Base-by-base conservation (phyloP, 2,329 filamentous ascomycete genomes). In the Balansia obtecta region DNA sequence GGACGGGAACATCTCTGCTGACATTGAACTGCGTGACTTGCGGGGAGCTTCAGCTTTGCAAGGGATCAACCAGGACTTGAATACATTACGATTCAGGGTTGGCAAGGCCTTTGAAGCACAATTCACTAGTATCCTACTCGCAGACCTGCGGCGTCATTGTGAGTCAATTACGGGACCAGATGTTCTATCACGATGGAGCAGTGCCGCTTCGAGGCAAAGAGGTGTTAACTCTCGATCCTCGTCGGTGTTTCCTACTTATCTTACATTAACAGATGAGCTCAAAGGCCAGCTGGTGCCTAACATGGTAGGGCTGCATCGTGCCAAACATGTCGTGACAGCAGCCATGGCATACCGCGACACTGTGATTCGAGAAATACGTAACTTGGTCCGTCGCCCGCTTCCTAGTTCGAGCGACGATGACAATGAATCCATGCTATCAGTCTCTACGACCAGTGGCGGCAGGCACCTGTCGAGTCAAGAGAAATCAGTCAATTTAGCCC, bases 391-490 rank as follows among this genome's bases (percentile, higher is more conserved):
- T 49, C 80, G 82, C 51, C 86, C 91, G 22, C 74, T 98, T 39
- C 93, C 93, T 0, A 95, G 89, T 61, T 95, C 91, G 11, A 93
- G 82, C 58, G 93, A 98, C 53, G 91, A 97, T 57, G 93, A 98
- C 62, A 87, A 85, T 54, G 88, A 93, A 63, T 95, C 89, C 0
- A 85, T 91, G 71, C 83, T 91, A 68, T 90, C 90, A 1, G 77
- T 83, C 0, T 94, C 90, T 3, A 96, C 91, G 1, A 72, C 80
- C 49, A 77, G 79, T 54, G 80, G 80, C 41, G 83, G 83, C 30
- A 79, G 79, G 52, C 79, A 82, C 55, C 70, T 83, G 41, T 86
- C 80, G 16, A 86, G 88, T 58, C 87, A 95, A 60, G 90, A 97
- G 57, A 96, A 93, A 62, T 95, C 90, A 0, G 82, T 86, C 0